Conservation (phyloP, 2,329 filamentous ascomycete species). For the Alternaria alternata region DNA sequence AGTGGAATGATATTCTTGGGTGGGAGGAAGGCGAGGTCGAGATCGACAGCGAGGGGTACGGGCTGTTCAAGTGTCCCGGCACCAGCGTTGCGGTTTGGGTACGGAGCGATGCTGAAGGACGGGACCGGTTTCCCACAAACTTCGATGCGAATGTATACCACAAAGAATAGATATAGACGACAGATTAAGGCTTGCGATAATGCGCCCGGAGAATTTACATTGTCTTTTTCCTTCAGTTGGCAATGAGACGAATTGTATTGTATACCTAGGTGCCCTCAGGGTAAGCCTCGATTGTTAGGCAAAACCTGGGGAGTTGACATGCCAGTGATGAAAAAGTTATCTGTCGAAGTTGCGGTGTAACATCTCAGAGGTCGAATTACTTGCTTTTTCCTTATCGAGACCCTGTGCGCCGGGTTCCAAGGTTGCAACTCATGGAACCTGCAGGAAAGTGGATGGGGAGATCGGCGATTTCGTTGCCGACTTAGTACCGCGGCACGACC, state of each 20-base stretch:
- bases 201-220: not conserved
- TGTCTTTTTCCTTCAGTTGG: not conserved
- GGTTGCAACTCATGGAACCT: constrained; percentile 16
- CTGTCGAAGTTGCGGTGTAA: not conserved
- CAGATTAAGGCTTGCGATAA: not conserved
- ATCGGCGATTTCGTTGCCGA: constrained; percentile 5
- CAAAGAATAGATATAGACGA: constrained; percentile 29
- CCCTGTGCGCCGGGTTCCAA: not conserved
- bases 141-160: constrained; percentile 49
- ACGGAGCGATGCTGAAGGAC: constrained; percentile 61
- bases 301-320: not conserved
- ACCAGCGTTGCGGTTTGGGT: constrained; percentile 70
- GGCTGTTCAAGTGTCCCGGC: constrained; percentile 59
- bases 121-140: constrained; percentile 45
- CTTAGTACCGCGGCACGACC: constrained; percentile 1
- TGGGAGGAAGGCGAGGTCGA: constrained; percentile 63
- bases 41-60: constrained; percentile 68
- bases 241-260: not conserved
- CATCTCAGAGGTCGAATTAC: not conserved
- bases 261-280: not conserved
- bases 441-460: constrained; percentile 15
- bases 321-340: not conserved
- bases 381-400: constrained; percentile 8
- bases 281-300: not conserved
- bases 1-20: constrained; percentile 69